Base-by-base conservation (phyloP, 345 rosid genomes). In the Euphorbia peplus region DNA sequence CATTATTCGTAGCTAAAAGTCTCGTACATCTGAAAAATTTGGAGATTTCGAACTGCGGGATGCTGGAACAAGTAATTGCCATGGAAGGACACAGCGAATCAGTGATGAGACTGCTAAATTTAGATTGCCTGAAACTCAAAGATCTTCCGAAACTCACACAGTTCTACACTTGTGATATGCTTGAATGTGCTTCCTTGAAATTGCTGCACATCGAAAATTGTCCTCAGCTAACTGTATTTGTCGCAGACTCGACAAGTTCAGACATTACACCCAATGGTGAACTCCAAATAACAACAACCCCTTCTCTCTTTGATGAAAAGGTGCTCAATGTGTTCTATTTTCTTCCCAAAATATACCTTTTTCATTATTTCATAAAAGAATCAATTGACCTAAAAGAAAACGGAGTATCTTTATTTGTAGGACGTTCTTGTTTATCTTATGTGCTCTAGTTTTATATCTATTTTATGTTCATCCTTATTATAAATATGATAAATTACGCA, bases 101-200 rank as follows among this genome's bases (percentile, higher is more conserved):
- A 44, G 1, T 32, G 32, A 14, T 1, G n/a, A 58, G 4, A 48
- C 75, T 78, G 5, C 73, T 42, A 4, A 58, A 66, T 2, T 35
- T 74, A 12, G 42, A 16, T 18, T 4, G 0, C 2, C 0, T 75
- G 0, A 0, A 2, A 2, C 68, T 74, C 13, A 0, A 3, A 0
- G 2, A 1, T 8, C 79, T 79, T 51, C 73, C 71, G 0, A 64
- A 68, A 37, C 71, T 75, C 26, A 1, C 4, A 21, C 30, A 13
- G 13, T 51, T 32, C 48, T 3, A 48, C 28, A 50, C 4, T 0
- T 35, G 60, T 16, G 52, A 29, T 32, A 6, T 50, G 21, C 18
- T 58, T 58, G 60, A 66, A 50, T 66, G 52, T 5, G 29, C 46
- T 50, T 19, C 29, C n/a, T 50, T 66, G 59, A 52, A 52, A 66